These are phyloP conservation scores for Musa acuminata DNA, from an alignment of 176 grass and related monocot species.

Conservation along the genomic window DNA sequence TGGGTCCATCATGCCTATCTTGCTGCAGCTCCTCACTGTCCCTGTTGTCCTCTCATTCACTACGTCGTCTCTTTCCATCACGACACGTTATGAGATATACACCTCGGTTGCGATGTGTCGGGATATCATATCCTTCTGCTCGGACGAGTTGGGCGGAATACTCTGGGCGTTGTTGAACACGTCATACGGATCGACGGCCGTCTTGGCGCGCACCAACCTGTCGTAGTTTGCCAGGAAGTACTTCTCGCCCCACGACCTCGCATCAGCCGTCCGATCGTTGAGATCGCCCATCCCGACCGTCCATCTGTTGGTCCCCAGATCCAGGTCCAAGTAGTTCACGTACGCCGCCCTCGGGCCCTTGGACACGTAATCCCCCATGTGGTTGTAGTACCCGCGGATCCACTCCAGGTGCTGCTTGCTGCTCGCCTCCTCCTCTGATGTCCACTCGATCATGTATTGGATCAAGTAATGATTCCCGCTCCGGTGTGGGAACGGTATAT, in stretches of 20 bases:
- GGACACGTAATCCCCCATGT: slow-evolving; percentile 34
- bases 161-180: slow-evolving; percentile 63
- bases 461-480: slow-evolving; percentile 50
- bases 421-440: background rate
- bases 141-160: slow-evolving; percentile 29
- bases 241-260: slow-evolving; percentile 43
- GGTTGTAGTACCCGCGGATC: slow-evolving; percentile 35
- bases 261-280: slow-evolving; percentile 13
- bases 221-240: slow-evolving; percentile 67
- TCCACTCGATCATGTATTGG: slow-evolving; percentile 58
- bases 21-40: too few species aligned
- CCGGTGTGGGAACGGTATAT: slow-evolving; percentile 58
- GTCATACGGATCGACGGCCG: slow-evolving; percentile 42
- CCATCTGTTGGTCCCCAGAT: slow-evolving; percentile 34
- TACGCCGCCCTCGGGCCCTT: slow-evolving; percentile 41
- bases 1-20: too few species aligned
- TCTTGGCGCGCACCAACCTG: slow-evolving; percentile 44
- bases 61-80: background rate
- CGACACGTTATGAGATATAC: background rate
- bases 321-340: slow-evolving; percentile 83
- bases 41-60: too few species aligned
- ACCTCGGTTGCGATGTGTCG: background rate
- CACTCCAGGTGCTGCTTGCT: slow-evolving; percentile 41
- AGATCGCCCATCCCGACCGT: background rate
- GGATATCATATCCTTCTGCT: background rate